These are phyloP conservation scores for Tylopilus sp. DNA, from an alignment of 768 basidiomycete species.

Conservation along the genomic window DNA sequence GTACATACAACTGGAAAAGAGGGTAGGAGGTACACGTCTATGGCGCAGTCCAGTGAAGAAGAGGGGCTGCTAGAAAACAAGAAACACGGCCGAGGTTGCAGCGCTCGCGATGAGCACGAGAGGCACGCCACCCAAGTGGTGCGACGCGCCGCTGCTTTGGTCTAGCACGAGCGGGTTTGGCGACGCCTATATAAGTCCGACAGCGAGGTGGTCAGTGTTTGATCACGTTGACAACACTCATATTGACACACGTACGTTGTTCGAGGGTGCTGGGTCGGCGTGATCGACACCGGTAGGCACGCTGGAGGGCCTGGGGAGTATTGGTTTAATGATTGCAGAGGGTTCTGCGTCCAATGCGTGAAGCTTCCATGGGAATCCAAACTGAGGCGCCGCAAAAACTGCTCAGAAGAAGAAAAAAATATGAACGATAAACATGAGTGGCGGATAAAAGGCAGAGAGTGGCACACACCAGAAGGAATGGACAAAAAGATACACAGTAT, in stretches of 20 bases:
- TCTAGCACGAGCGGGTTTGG: not conserved
- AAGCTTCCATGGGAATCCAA: conserved; percentile 7
- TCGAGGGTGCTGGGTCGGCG: not conserved
- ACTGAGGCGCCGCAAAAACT: conserved; percentile 22
- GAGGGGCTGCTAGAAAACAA: conserved; percentile 1
- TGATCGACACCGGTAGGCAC: not conserved
- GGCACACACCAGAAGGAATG: conserved; percentile 14
- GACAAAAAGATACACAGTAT: conserved; percentile 9
- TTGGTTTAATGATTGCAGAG: not conserved
- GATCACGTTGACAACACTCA: not conserved
- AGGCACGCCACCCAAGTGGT: conserved; percentile 5
- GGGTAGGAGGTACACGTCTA: not conserved
- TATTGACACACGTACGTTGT: not conserved
- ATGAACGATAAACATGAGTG: not conserved
- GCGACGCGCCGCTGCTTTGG: conserved; percentile 10
- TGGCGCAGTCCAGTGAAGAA: not conserved
- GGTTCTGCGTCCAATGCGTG: conserved; percentile 7
- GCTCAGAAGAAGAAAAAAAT: too few species aligned
- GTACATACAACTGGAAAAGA: not conserved
- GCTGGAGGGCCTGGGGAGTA: not conserved
- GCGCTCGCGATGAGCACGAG: conserved; percentile 3
- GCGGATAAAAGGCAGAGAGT: not conserved
- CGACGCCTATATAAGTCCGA: not conserved
- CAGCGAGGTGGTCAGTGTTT: not conserved
- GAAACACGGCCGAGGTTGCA: not conserved